Evolutionary conservation across 305 asterid species (phyloP), one percentile per base, ranked within the genome.

Genomic region (Fraxinus paxiana): DNA sequence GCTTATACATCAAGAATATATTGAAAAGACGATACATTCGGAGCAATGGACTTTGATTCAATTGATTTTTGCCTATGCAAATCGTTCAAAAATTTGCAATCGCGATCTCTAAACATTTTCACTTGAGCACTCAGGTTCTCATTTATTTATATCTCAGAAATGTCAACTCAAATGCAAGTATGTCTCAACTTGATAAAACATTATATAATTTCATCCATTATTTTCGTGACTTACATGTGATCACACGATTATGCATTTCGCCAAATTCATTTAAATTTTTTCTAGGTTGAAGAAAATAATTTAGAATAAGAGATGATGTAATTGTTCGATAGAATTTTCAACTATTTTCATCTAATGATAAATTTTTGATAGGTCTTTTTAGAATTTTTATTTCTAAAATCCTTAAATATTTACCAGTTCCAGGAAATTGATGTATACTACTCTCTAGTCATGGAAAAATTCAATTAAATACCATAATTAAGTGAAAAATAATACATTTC

Each of bases 401-500:
- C 67, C 67, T 18, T 56, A 17, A 18, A 54, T 17, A 54, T 56
- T 18, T 56, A 56, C 28, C 4, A 6, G 12, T 56, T 59, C 69
- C 69, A 18, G 69, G 24, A 18, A 18, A 59, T 59, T 59, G 30
- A 6, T 59, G 69, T 59, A 18, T 20, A 20, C 69, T 20, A 20
- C 69, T 20, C 63, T 51, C 69, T 6, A 59, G 69, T 59, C 26
- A 7, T 0, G 69, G 69, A 59, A 20, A 20, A 20, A 0, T 20
- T 20, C 69, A 59, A 59, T 7, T 18, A 59, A 59, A 7, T 59
- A 20, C 13, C 28, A 59, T 20, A 18, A 18, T 59, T 6, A 20
- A 56, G 30, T 56, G 67, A 56, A 7, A 56, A 18, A 56, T 56
- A 18, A 83, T 75, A 81, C 85, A 70, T 83, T 54, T 54, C 65